Evolutionary conservation across 495 filamentous ascomycete species (phyloP), one percentile per base, ranked within the genome.

Genomic region (Lichenothelia convexa): DNA sequence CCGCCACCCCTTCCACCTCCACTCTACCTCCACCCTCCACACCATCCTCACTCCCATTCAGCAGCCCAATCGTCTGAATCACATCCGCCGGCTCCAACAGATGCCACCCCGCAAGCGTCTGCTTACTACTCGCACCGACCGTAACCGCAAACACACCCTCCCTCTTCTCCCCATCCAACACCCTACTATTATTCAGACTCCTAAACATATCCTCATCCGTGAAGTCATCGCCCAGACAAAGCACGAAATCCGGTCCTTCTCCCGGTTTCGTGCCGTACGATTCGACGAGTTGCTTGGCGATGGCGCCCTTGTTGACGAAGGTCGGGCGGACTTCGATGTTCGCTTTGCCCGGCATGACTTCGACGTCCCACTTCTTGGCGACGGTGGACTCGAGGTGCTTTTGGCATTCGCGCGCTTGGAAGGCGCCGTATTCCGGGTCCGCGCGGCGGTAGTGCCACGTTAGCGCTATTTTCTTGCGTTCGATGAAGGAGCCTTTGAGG

Each of bases 391-490:
- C 73, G 21, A 94, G 66, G 27, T 79, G 67, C 44, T 76, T 71
- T 30, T 80, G 72, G 48, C 84, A 91, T 46, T 81, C 73, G 16
- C 61, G 68, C 8, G 83, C 71, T 49, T 84, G 72, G 51, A 77
- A 75, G 1, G 68, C 56, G 12, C 79, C 89, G 36, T 79, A 75
- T 42, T 87, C 80, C 1, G 78, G 80, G 44, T 93, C 85, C 18
- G 82, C 80, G 4, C 77, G 73, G 30, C 89, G 84, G 48, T 93
- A 97, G 49, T 97, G 89, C 91, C 89, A 97, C 5, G 87, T 94
- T 36, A 95, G 56, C 7, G 89, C 85, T 42, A 86, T 80, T 16
- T 78, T 73, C 58, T 97, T 97, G 26, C 74, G 73, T 51, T 97
- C 89, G 39, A 93, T 84, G 48, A 86, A 89, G 2, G 85, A 82